phyloP scores from a whole-genome alignment of 345 rosid genomes.

The Gossypium australe region DNA sequence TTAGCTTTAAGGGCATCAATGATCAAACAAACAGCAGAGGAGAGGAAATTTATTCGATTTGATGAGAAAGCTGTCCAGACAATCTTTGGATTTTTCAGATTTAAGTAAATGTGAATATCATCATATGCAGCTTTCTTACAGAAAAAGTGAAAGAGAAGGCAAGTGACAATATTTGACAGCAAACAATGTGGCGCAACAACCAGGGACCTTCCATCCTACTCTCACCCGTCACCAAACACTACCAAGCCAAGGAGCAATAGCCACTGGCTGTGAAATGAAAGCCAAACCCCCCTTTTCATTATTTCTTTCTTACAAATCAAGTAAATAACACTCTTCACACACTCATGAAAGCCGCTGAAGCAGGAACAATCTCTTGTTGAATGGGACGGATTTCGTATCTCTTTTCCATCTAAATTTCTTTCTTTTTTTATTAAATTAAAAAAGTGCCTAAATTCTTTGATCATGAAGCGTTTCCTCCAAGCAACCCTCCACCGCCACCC shows the following conservation, averaged over 20 bases:
- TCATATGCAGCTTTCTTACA: background rate
- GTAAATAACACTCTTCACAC: background rate
- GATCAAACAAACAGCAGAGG: background rate
- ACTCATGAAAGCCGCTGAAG: background rate
- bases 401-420: conserved; percentile 27
- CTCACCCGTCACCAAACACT: background rate
- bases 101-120: no score
- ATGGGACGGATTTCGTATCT: conserved; percentile 35
- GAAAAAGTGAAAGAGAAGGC: background rate
- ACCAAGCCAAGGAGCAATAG: background rate
- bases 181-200: conserved; percentile 1
- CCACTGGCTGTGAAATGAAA: background rate
- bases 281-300: background rate
- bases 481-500: conserved; percentile 26
- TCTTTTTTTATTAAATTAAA: conserved; percentile 27
- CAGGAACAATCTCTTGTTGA: background rate
- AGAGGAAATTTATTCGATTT: no score
- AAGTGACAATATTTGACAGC: background rate
- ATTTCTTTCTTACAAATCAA: background rate
- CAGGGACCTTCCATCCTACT: conserved; percentile 5
- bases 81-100: no score
- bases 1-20: no score
- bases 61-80: background rate
- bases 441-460: conserved; percentile 36
- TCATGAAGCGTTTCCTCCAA: conserved; percentile 41